Percentiles rank a stretch among this genome's conserved stretches.
These are phyloP conservation scores for Volvariella surrecta DNA, from an alignment of 1,284 basidiomycete species.

Conservation along the genomic window DNA sequence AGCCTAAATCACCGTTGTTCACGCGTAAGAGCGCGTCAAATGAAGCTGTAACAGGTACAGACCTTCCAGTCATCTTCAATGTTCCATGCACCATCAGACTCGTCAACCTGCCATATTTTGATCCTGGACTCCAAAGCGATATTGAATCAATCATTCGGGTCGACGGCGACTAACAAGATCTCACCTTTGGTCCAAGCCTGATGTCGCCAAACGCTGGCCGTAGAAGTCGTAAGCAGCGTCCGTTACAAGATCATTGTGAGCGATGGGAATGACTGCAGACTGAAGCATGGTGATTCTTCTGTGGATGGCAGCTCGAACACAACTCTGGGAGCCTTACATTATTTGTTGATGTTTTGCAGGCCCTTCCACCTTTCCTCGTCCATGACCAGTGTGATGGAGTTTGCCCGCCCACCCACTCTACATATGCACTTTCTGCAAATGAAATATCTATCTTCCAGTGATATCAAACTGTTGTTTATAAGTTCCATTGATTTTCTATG, in stretches of 20 bases:
- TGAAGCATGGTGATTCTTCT: constrained; percentile 48
- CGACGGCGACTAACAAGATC: background rate
- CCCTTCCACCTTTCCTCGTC: no score
- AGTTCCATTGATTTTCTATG: no score
- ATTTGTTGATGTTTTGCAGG: no score
- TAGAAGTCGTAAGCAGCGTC: constrained; percentile 88
- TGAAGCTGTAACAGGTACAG: background rate
- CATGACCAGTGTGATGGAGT: no score
- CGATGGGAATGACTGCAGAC: constrained; percentile 62
- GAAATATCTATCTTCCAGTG: no score
- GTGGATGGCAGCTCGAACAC: no score
- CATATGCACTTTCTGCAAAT: no score
- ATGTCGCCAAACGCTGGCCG: constrained; percentile 71
- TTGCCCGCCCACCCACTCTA: no score
- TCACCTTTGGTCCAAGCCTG: constrained; percentile 72
- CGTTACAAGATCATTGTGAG: constrained; percentile 73
- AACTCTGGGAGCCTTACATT: no score
- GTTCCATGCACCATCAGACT: constrained; percentile 61
- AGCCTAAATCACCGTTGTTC: constrained; percentile 40
- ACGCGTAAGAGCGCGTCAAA: constrained; percentile 11
- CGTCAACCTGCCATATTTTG: constrained; percentile 75
- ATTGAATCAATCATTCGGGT: no score
- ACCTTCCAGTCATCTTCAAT: constrained; percentile 88
- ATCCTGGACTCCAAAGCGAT: constrained; percentile 38
- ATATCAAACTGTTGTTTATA: no score